These are phyloP conservation scores for Porogramme epimiltina DNA, from an alignment of 1,284 basidiomycete genomes.

Conservation along the genomic window DNA sequence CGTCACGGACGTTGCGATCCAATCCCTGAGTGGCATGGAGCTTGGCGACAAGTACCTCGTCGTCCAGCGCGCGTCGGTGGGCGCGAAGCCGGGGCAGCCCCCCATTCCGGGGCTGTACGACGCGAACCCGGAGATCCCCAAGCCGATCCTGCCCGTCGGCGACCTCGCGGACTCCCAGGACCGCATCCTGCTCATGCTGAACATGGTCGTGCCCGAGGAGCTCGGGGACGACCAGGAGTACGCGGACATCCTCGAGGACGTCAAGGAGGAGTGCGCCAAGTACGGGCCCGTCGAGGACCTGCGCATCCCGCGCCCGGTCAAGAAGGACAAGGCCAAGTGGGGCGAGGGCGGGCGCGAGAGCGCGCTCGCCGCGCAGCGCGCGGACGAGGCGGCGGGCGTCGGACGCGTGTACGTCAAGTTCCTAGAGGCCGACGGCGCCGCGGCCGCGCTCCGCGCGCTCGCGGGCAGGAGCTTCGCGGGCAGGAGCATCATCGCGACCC, in stretches of 20 bases:
- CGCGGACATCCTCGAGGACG: constrained; percentile 91
- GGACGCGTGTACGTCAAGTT: constrained; percentile 95
- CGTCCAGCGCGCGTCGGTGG: constrained; percentile 95
- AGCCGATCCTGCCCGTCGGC: constrained; percentile 82
- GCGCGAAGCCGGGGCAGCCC: constrained; percentile 75
- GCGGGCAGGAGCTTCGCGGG: constrained; percentile 93
- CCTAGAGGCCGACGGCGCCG: constrained; percentile 58
- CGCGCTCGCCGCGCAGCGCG: constrained; percentile 65
- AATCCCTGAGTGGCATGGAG: constrained; percentile 96
- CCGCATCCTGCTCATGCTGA: constrained; percentile 94
- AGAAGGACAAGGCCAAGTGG: constrained; percentile 85
- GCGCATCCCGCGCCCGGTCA: constrained; percentile 85
- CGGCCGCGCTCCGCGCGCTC: constrained; percentile 76
- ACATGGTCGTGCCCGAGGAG: constrained; percentile 98
- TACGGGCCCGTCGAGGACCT: constrained; percentile 87
- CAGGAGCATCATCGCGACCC: constrained; percentile 83
- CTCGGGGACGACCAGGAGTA: constrained; percentile 92
- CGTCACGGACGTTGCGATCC: constrained; percentile 94
- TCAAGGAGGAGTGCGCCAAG: constrained; percentile 88
- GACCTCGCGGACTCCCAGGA: constrained; percentile 51
- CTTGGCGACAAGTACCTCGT: constrained; percentile 96
- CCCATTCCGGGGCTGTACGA: constrained; percentile 65
- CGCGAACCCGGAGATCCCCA: constrained; percentile 73
- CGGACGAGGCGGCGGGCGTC: constrained; percentile 88
- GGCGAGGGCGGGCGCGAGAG: constrained; percentile 61